phyloP scores from a whole-genome alignment of 2,329 filamentous ascomycete species.

The Nigrospora osmanthi region DNA sequence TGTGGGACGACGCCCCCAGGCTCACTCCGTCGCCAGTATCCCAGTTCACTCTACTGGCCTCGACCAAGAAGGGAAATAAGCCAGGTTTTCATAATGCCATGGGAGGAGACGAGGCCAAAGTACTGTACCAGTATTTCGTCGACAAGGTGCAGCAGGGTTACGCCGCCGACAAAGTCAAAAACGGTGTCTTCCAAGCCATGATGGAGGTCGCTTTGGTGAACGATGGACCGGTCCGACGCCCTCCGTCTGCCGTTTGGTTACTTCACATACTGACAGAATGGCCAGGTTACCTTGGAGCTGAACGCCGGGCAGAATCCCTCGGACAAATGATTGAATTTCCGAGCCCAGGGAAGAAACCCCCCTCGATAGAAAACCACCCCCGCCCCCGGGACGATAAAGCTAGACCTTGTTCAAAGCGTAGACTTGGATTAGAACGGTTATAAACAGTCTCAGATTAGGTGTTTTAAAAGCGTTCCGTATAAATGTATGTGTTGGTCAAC shows the following conservation, averaged over 20 bases:
- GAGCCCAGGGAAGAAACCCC: too few relatives aligned
- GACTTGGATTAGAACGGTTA: too few relatives aligned
- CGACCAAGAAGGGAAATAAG: conserved; percentile 92
- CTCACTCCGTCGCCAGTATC: conserved; percentile 54
- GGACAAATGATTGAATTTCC: too few relatives aligned
- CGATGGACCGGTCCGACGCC: conserved; percentile 54
- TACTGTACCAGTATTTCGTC: conserved; percentile 79
- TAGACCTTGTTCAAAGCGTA: too few relatives aligned
- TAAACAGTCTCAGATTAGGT: too few relatives aligned
- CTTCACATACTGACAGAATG: too few relatives aligned
- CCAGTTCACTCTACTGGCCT: conserved; percentile 89
- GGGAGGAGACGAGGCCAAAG: conserved; percentile 67
- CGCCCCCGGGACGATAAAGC: too few relatives aligned
- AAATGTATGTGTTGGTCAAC: too few relatives aligned
- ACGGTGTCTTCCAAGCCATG: conserved; percentile 98
- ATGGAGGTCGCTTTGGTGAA: conserved; percentile 95
- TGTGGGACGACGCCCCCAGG: not conserved
- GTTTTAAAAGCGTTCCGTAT: too few relatives aligned
- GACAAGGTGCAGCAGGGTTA: conserved; percentile 68
- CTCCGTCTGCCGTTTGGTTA: not conserved
- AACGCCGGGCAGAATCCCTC: conserved; percentile 9
- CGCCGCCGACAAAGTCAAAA: conserved; percentile 67
- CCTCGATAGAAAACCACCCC: too few relatives aligned
- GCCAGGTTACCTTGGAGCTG: conserved; percentile 31
- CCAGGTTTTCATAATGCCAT: conserved; percentile 91